These are phyloP conservation scores for Coffea humblotiana DNA, from an alignment of 305 asterid species.

Conservation along the genomic window DNA sequence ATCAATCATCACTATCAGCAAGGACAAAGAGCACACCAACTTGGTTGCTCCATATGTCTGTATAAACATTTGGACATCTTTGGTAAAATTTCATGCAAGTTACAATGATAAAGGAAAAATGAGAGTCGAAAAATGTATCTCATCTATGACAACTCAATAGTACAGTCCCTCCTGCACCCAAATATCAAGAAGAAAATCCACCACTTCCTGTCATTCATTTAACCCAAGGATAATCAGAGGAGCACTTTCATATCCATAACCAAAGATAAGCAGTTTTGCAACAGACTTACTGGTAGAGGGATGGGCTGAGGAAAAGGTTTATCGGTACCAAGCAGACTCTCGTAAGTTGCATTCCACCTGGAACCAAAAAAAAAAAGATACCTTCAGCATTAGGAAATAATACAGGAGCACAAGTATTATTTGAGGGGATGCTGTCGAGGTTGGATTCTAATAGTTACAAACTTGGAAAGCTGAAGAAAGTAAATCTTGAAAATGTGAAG, in stretches of 20 bases:
- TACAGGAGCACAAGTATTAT: not conserved
- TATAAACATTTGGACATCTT: conserved; percentile 10
- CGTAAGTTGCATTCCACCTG: conserved; percentile 78
- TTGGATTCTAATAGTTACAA: not conserved
- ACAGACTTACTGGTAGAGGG: conserved; percentile 71
- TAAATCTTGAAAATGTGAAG: conserved; percentile 1
- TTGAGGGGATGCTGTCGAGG: not conserved
- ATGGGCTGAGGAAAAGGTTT: conserved; percentile 79
- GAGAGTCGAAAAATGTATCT: conserved; percentile 3
- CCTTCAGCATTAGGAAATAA: conserved; percentile 13
- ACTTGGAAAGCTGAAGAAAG: not conserved
- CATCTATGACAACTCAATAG: conserved; percentile 22
- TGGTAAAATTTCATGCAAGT: conserved; percentile 2
- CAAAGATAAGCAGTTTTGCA: not conserved
- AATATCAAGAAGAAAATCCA: conserved; percentile 41
- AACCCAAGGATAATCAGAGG: not conserved
- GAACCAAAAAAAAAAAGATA: conserved; percentile 28
- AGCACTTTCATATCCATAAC: not conserved
- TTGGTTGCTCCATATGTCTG: not conserved
- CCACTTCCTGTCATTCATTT: conserved; percentile 37
- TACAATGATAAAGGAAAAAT: not conserved
- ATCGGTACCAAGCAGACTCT: conserved; percentile 73
- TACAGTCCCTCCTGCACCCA: conserved; percentile 48
- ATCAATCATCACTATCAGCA: not conserved
- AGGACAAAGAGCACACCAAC: not conserved